phyloP scores from a whole-genome alignment of 352 stramenopile genomes.

The Phytophthora tubulina region DNA sequence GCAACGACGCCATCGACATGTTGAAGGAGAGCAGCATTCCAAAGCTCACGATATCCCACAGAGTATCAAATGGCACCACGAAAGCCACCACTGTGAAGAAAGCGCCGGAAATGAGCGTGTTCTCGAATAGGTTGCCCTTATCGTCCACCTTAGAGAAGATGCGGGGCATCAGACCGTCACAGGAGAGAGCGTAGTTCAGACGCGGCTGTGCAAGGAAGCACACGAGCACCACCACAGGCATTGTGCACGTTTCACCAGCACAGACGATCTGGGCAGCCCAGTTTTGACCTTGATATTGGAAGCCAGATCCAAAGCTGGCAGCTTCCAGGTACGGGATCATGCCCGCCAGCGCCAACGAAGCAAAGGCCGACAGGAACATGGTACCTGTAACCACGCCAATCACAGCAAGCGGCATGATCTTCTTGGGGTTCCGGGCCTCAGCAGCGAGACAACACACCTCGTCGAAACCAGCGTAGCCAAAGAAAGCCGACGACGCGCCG shows the following conservation, averaged over 20 bases:
- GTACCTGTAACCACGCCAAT: constrained; percentile 84
- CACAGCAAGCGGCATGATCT: constrained; percentile 84
- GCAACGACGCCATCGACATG: constrained; percentile 78
- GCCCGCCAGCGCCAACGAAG: constrained; percentile 87
- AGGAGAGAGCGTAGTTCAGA: constrained; percentile 93
- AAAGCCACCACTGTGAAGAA: constrained; percentile 79
- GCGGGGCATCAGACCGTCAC: constrained; percentile 93
- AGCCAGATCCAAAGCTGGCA: constrained; percentile 55
- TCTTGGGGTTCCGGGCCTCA: constrained; percentile 79
- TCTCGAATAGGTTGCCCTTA: constrained; percentile 85
- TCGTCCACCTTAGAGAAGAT: constrained; percentile 90
- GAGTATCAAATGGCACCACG: constrained; percentile 74
- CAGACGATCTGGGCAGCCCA: constrained; percentile 63
- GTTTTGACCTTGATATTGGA: constrained; percentile 49
- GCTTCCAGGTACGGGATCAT: constrained; percentile 65
- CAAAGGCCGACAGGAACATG: constrained; percentile 75
- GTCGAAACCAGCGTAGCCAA: constrained; percentile 95
- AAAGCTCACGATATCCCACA: constrained; percentile 91
- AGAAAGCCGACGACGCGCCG: constrained; percentile 91
- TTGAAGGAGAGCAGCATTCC: constrained; percentile 90
- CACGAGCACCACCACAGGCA: constrained; percentile 94
- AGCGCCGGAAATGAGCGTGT: constrained; percentile 71
- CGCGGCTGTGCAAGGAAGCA: constrained; percentile 93
- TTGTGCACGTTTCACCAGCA: constrained; percentile 39
- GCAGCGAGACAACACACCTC: constrained; percentile 93